Base-by-base conservation (phyloP, 108 stramenopile species). In the Fragilaria crotonensis region DNA sequence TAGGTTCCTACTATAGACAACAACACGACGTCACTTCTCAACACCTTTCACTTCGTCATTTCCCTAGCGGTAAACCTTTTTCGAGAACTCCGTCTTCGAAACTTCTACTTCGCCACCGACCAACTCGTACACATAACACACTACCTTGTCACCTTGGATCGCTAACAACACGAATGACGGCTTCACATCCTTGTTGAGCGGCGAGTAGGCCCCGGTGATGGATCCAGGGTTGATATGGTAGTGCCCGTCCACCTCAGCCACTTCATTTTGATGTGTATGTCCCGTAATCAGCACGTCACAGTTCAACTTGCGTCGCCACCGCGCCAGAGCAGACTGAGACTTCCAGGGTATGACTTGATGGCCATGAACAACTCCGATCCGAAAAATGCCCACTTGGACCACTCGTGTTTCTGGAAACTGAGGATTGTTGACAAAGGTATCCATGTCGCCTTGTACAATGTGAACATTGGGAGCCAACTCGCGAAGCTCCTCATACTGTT, bases 241-340 rank as follows among this genome's bases (percentile, higher is more conserved):
- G 28, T 57, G 61, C 25, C 95, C 97, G 45, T 94, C 96, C 48
- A 76, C 65, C 49, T 95, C 81, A 4, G 70, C 71, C 5, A 98
- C 91, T 52, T 92, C 89, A 58, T 87, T 90, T 57, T 87, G 70
- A 64, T 97, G 95, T 45, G 92, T 96, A 70, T 93, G 87, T 3
- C 99, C 99, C n/a, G 92, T 74, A 19, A 99, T 69, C 11, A 99
- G 58, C 30, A 99, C 89, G 75, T 99, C 99, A 2, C 92, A 92
- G 45, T 90, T 85, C 54, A 98, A 61, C 46, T 85, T 83, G 28
- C 96, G 73, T 54, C 90, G 59, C 45, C 78, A 55, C 75, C 83
- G 75, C 14, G 81, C 78, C 49, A 95, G 59, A 0, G 93, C 90
- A 23, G 70, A 67, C 4, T 75, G 60, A 30, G 87, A 87, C 14